A percentile compares a stretch with the other conserved stretches of the same genome.
These are phyloP conservation scores for Dothiorella sarmentorum DNA, from an alignment of 2,329 filamentous ascomycete species.

Conservation along the genomic window DNA sequence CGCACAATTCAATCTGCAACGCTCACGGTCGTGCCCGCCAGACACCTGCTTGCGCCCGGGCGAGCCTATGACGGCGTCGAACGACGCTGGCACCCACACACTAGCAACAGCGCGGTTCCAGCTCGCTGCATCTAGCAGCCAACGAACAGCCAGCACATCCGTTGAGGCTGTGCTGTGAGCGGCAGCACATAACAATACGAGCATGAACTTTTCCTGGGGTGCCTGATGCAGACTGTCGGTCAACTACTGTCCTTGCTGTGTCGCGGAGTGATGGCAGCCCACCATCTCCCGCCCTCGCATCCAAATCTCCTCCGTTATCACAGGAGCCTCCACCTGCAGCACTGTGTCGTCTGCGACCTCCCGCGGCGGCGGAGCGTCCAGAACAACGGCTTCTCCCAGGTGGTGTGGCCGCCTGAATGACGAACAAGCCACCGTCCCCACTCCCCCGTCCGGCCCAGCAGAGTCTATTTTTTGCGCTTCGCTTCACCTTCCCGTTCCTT, in stretches of 20 bases:
- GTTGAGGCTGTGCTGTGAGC: slow-evolving; percentile 3
- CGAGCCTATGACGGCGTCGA: not conserved
- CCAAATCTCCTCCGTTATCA: slow-evolving; percentile 13
- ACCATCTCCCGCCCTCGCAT: slow-evolving; percentile 3
- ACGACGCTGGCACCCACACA: no score
- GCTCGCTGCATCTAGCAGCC: no score
- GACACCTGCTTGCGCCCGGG: not conserved
- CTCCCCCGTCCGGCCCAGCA: not conserved
- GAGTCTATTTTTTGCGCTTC: slow-evolving; percentile 6
- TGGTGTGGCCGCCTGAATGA: slow-evolving; percentile 11
- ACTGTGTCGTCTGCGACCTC: not conserved
- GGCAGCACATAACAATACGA: not conserved
- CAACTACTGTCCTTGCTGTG: not conserved
- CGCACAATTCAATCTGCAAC: slow-evolving; percentile 11
- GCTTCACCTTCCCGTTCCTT: slow-evolving; percentile 6
- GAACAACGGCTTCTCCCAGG: slow-evolving; percentile 1
- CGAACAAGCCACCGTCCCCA: slow-evolving; percentile 8
- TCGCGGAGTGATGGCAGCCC: slow-evolving; percentile 7
- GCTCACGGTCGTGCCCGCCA: slow-evolving; percentile 3
- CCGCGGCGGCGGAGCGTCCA: not conserved
- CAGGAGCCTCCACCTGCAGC: not conserved
- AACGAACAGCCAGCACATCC: not conserved
- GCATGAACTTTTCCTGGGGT: not conserved
- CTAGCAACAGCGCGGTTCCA: no score
- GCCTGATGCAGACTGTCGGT: not conserved